Percentiles rank a stretch among this genome's conserved stretches.
phyloP scores from a whole-genome alignment of 2,329 filamentous ascomycete genomes.

The Alternaria sp. region DNA sequence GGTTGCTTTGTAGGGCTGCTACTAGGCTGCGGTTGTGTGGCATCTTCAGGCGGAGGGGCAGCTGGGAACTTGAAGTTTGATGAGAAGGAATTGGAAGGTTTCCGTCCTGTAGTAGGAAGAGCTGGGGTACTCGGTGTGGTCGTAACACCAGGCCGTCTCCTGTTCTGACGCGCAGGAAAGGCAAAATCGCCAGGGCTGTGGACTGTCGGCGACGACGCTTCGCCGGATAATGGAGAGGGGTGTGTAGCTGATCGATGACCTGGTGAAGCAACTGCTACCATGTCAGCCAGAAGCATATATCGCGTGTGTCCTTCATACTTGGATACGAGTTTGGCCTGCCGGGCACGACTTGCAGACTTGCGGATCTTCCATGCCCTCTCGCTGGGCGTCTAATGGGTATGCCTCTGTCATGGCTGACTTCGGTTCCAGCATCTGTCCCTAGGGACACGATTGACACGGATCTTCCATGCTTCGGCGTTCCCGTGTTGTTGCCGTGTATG shows the following conservation, averaged over 20 bases:
- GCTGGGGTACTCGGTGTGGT: slow-evolving; percentile 54
- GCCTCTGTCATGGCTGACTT: slow-evolving; percentile 39
- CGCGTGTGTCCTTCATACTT: slow-evolving; percentile 27
- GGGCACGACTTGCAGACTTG: slow-evolving; percentile 80
- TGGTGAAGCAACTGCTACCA: slow-evolving; percentile 39
- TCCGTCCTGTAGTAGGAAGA: slow-evolving; percentile 49
- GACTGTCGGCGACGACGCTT: slow-evolving; percentile 46
- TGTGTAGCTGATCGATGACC: slow-evolving; percentile 46
- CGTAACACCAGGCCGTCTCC: slow-evolving; percentile 41
- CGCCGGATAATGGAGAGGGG: slow-evolving; percentile 55
- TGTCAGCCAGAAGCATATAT: slow-evolving; percentile 26
- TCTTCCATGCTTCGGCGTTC: slow-evolving; percentile 52
- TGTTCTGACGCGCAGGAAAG: slow-evolving; percentile 40
- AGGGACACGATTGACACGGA: slow-evolving; percentile 61
- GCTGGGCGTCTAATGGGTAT: slow-evolving; percentile 55
- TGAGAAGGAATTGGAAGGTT: slow-evolving; percentile 54
- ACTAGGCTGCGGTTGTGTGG: slow-evolving; percentile 37
- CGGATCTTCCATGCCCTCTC: slow-evolving; percentile 77
- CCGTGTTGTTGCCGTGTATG: slow-evolving; percentile 36
- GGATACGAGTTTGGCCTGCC: slow-evolving; percentile 49
- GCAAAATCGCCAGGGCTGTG: slow-evolving; percentile 40
- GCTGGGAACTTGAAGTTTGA: slow-evolving; percentile 68
- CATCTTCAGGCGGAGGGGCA: slow-evolving; percentile 46
- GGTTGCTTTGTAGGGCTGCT: slow-evolving; percentile 50
- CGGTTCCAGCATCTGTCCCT: slow-evolving; percentile 53